Conservation (phyloP, 164 flowering plant species). For the Nymphaea colorata region DNA sequence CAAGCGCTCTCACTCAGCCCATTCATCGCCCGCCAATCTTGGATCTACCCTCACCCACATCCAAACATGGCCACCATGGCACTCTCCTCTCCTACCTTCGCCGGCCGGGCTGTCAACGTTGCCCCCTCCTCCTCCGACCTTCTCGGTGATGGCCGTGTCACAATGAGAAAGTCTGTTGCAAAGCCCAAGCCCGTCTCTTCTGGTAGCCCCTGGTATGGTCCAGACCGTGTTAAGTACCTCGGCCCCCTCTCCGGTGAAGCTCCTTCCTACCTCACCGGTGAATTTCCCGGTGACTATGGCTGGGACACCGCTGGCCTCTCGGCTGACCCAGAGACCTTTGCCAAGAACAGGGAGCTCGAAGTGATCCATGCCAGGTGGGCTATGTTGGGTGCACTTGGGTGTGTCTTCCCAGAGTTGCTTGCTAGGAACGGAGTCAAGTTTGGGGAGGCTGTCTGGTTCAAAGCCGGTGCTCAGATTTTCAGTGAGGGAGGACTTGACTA, state of each 20-base stretch:
- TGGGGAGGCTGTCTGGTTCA: slow-evolving; percentile 45
- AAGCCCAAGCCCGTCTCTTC: slow-evolving; percentile 12
- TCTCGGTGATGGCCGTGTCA: slow-evolving; percentile 22
- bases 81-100: neutral
- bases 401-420: slow-evolving; percentile 32
- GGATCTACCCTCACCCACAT: too few relatives aligned
- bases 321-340: slow-evolving; percentile 39
- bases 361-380: slow-evolving; percentile 26
- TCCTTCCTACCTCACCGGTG: slow-evolving; percentile 28
- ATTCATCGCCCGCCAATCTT: neutral
- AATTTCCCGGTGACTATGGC: slow-evolving; percentile 42
- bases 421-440: slow-evolving; percentile 38
- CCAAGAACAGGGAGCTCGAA: slow-evolving; percentile 29
- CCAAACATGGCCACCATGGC: neutral
- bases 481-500: slow-evolving; percentile 43
- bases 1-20: neutral
- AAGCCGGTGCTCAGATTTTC: slow-evolving; percentile 41
- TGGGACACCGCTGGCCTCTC: slow-evolving; percentile 48
- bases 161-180: slow-evolving; percentile 23
- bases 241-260: slow-evolving; percentile 28
- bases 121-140: neutral
- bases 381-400: slow-evolving; percentile 31
- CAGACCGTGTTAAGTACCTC: slow-evolving; percentile 22
- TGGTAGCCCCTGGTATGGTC: slow-evolving; percentile 22
- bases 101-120: neutral